phyloP scores from a whole-genome alignment of 2,329 filamentous ascomycete genomes.

The Venturia pyrina region DNA sequence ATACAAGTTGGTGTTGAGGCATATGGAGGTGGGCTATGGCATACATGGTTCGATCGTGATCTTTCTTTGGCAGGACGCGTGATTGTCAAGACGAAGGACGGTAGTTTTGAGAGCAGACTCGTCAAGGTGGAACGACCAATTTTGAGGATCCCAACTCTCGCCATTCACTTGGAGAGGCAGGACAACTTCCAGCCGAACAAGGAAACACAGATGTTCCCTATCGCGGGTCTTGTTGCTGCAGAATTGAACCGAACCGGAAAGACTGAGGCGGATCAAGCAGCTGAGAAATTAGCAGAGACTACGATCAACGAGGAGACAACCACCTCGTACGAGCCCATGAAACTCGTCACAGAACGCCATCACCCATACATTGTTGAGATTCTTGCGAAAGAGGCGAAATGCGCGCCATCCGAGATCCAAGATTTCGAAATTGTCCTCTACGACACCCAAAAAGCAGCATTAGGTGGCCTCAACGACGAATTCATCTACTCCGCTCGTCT shows the following conservation, averaged over 20 bases:
- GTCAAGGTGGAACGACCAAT: conserved; percentile 87
- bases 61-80: conserved; percentile 81
- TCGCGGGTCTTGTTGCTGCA: conserved; percentile 74
- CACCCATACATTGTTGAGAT: conserved; percentile 80
- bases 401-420: conserved; percentile 59
- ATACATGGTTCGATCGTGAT: conserved; percentile 96
- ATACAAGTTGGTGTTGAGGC: conserved; percentile 93
- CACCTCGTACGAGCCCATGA: conserved; percentile 59
- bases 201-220: conserved; percentile 90
- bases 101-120: conserved; percentile 70
- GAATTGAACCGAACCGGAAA: conserved; percentile 72
- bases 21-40: conserved; percentile 94
- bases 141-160: conserved; percentile 82
- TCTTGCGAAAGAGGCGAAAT: conserved; percentile 69
- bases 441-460: conserved; percentile 81
- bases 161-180: conserved; percentile 84
- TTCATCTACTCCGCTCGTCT: conserved; percentile 93
- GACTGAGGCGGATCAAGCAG: conserved; percentile 37
- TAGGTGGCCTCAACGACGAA: conserved; percentile 86
- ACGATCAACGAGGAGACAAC: conserved; percentile 24
- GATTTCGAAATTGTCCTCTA: conserved; percentile 98
- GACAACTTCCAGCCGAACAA: conserved; percentile 90
- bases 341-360: conserved; percentile 70
- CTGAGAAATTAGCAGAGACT: conserved; percentile 27
- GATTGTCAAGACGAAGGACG: conserved; percentile 65